phyloP scores from a whole-genome alignment of 306 rosid species.

The Gleditsia sinensis region DNA sequence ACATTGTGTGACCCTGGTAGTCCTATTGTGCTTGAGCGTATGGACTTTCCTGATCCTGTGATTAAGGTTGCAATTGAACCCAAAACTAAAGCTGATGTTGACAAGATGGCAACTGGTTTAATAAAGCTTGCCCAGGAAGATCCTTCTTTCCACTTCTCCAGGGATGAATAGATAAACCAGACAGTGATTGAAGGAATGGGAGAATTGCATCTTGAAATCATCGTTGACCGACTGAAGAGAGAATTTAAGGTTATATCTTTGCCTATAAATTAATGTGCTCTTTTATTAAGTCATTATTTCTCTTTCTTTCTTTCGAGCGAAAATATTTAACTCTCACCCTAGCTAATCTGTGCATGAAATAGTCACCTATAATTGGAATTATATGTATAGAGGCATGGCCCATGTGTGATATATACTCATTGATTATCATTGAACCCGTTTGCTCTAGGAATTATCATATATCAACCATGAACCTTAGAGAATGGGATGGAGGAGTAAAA shows the following conservation, averaged over 20 bases:
- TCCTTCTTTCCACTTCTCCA: conserved; percentile 92
- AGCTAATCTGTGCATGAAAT: conserved; percentile 9
- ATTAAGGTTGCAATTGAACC: conserved; percentile 97
- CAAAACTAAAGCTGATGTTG: conserved; percentile 92
- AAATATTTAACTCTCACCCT: conserved; percentile 6
- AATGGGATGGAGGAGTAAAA: conserved; percentile 5
- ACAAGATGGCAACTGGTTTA: conserved; percentile 86
- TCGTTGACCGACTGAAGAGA: conserved; percentile 89
- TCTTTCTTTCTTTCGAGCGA: no score
- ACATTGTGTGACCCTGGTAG: conserved; percentile 74
- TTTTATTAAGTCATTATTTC: not conserved
- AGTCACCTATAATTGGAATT: conserved; percentile 6
- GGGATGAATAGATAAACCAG: conserved; percentile 92
- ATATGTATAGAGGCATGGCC: not conserved
- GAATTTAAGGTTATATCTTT: conserved; percentile 75
- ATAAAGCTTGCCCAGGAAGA: conserved; percentile 94
- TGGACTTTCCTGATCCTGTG: conserved; percentile 99
- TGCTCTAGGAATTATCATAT: conserved; percentile 2
- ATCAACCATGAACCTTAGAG: not conserved
- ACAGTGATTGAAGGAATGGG: conserved; percentile 98
- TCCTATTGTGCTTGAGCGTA: conserved; percentile 80
- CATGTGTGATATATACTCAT: not conserved
- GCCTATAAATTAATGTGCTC: not conserved
- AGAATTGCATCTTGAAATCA: conserved; percentile 92
- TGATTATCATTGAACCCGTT: conserved; percentile 14